phyloP scores from a whole-genome alignment of 257 asterid species.

The Handroanthus guayacan region DNA sequence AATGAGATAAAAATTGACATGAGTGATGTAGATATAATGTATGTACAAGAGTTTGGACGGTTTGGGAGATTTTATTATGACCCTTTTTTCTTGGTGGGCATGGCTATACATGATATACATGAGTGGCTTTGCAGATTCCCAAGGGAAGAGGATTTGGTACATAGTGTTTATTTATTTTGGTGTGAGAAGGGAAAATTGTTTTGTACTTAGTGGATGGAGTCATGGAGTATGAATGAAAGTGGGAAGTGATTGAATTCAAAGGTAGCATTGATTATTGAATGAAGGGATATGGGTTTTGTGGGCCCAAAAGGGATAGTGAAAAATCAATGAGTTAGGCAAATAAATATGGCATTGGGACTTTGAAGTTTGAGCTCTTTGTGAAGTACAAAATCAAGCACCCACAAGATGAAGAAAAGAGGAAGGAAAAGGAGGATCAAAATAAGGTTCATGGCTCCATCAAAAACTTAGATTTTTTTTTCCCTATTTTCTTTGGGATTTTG shows the following conservation, averaged over 20 bases:
- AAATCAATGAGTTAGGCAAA: conserved; percentile 46
- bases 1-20: conserved; percentile 55
- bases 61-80: conserved; percentile 40
- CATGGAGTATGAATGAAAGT: conserved; percentile 42
- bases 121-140: conserved; percentile 87
- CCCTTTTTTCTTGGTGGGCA: conserved; percentile 43
- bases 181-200: conserved; percentile 40
- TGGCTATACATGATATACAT: conserved; percentile 42
- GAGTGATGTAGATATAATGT: conserved; percentile 64
- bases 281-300: conserved; percentile 41
- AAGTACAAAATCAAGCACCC: conserved; percentile 42
- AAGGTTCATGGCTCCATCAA: conserved; percentile 41
- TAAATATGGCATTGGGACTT: conserved; percentile 34
- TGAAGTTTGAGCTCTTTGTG: conserved; percentile 45
- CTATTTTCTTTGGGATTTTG: conserved; percentile 34
- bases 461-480: not conserved
- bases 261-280: conserved; percentile 51
- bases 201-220: conserved; percentile 64
- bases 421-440: conserved; percentile 19
- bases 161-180: conserved; percentile 46
- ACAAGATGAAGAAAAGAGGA: not conserved
- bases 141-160: conserved; percentile 73
- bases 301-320: conserved; percentile 47
- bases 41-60: conserved; percentile 48
- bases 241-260: conserved; percentile 59